phyloP scores from a whole-genome alignment of 2,329 filamentous ascomycete genomes.

The Canariomyces notabilis region DNA sequence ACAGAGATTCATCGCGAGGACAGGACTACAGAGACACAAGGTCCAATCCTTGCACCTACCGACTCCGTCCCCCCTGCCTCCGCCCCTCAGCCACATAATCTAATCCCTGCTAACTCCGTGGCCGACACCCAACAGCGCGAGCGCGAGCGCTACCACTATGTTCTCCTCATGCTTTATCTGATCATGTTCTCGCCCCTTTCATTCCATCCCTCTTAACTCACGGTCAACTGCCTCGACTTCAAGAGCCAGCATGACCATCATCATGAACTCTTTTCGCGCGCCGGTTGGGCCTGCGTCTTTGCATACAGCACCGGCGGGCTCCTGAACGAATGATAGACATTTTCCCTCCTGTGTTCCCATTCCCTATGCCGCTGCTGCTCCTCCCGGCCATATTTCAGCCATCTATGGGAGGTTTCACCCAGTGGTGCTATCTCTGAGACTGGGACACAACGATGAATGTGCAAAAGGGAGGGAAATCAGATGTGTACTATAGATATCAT shows the following conservation, averaged over 20 bases:
- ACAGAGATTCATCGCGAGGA: background rate
- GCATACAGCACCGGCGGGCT: constrained; percentile 18
- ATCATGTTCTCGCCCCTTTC: constrained; percentile 4
- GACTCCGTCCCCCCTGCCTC: constrained; percentile 6
- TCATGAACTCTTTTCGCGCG: constrained; percentile 3
- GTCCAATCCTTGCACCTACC: background rate
- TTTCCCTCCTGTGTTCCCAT: background rate
- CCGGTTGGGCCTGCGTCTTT: constrained; percentile 14
- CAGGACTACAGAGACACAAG: background rate
- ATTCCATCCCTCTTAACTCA: constrained; percentile 10
- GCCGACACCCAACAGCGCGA: constrained; percentile 2
- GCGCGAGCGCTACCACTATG: background rate
- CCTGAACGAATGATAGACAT: constrained; percentile 17
- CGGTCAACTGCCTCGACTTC: constrained; percentile 2
- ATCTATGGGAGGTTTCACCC: background rate
- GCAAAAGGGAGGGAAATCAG: background rate
- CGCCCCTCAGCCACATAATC: constrained; percentile 20
- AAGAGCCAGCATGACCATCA: constrained; percentile 4
- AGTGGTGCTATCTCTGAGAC: background rate
- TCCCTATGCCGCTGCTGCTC: too few relatives aligned
- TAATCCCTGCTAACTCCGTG: constrained; percentile 15
- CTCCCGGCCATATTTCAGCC: background rate
- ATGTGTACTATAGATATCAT: constrained; percentile 15
- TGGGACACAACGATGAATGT: background rate
- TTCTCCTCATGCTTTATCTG: background rate